These are phyloP conservation scores for Hypoxylon lienhwacheense DNA, from an alignment of 495 filamentous ascomycete species.

Conservation along the genomic window DNA sequence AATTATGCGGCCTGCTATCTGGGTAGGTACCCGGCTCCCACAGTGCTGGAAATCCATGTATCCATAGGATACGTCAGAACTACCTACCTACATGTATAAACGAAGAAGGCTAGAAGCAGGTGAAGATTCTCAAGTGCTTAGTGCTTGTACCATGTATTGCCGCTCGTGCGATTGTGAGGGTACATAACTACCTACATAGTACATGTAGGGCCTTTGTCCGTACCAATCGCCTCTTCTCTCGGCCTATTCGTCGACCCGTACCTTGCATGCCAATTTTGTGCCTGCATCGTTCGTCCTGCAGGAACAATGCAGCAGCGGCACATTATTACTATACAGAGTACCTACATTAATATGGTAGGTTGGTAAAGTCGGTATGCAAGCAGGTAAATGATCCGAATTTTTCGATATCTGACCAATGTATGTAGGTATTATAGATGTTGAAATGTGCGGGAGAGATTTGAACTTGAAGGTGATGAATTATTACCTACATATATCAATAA, in stretches of 20 bases:
- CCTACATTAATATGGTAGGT: conserved; percentile 26
- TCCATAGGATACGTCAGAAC: conserved; percentile 28
- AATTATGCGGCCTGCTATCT: conserved; percentile 35
- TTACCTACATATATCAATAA: conserved; percentile 4
- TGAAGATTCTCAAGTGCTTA: not conserved
- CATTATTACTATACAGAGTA: conserved; percentile 32
- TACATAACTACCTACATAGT: too few relatives aligned
- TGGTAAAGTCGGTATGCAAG: conserved; percentile 34
- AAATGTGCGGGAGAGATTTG: too few relatives aligned
- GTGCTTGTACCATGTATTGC: conserved; percentile 17
- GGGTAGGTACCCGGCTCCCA: conserved; percentile 32
- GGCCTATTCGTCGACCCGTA: conserved; percentile 37
- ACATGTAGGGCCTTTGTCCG: conserved; percentile 24
- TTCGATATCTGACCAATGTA: conserved; percentile 21
- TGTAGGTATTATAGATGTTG: too few relatives aligned
- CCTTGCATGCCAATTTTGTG: conserved; percentile 42
- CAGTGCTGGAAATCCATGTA: conserved; percentile 37
- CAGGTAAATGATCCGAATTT: conserved; percentile 25
- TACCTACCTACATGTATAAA: conserved; percentile 1
- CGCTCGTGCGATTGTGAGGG: too few relatives aligned
- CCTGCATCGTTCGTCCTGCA: conserved; percentile 42
- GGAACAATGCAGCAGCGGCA: conserved; percentile 37
- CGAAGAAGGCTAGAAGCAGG: conserved; percentile 5
- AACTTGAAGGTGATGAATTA: conserved; percentile 7
- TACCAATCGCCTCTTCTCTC: conserved; percentile 30